phyloP scores from a whole-genome alignment of 2,329 filamentous ascomycete genomes.

The Fusarium sulawesiense region DNA sequence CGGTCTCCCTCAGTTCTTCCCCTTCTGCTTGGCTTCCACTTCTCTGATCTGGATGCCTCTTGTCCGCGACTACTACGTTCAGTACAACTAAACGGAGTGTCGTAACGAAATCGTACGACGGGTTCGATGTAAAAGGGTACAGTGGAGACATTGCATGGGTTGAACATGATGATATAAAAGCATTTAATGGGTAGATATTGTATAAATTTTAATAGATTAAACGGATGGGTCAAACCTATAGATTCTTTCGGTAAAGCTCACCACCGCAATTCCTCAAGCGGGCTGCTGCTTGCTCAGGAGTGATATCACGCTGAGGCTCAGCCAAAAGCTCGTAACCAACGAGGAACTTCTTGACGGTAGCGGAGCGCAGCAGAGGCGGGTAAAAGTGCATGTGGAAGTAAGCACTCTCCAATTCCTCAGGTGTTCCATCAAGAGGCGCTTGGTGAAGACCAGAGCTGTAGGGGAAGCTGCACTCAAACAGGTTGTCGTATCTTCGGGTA shows the following conservation, averaged over 20 bases:
- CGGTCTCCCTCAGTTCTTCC: slow-evolving; percentile 66
- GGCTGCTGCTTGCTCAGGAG: slow-evolving; percentile 91
- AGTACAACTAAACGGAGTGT: slow-evolving; percentile 48
- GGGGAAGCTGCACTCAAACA: slow-evolving; percentile 96
- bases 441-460: slow-evolving; percentile 98
- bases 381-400: slow-evolving; percentile 99
- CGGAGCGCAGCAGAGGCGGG: slow-evolving; percentile 89
- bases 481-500: slow-evolving; percentile 91
- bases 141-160: neutral
- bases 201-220: slow-evolving; percentile 9
- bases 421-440: slow-evolving; percentile 83
- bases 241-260: slow-evolving; percentile 81
- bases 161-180: neutral
- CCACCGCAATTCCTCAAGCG: slow-evolving; percentile 81
- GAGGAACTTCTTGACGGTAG: slow-evolving; percentile 94
- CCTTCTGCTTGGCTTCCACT: slow-evolving; percentile 62
- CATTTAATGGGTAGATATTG: slow-evolving; percentile 23
- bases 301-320: slow-evolving; percentile 98
- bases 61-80: slow-evolving; percentile 78
- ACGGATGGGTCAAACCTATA: slow-evolving; percentile 37
- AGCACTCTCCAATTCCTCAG: slow-evolving; percentile 85
- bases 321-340: slow-evolving; percentile 97
- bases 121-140: neutral
- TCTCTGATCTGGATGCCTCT: slow-evolving; percentile 70
- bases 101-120: neutral